Evolutionary conservation across 257 asterid species (phyloP).

Genomic region (Gentiana dahurica): DNA sequence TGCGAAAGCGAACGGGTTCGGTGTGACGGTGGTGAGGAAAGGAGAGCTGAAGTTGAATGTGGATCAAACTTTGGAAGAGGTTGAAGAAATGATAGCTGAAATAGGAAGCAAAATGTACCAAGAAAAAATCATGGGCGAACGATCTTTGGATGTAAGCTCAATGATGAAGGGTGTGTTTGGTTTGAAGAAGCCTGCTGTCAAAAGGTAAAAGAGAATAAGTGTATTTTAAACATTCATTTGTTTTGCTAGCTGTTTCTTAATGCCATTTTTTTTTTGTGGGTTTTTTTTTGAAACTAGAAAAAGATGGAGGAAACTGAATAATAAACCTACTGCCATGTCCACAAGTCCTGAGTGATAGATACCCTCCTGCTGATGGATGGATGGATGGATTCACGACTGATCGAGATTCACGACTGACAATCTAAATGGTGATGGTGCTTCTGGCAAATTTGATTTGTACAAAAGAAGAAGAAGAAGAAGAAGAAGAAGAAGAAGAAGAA

Average conservation of each 20-base stretch:
- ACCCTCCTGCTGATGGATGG: too few relatives aligned
- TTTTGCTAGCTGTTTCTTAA: not conserved
- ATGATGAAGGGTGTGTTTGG: slow-evolving; percentile 90
- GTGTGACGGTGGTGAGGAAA: slow-evolving; percentile 81
- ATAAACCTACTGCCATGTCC: slow-evolving; percentile 21
- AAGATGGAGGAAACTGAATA: slow-evolving; percentile 34
- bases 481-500: too few relatives aligned
- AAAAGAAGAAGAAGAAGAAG: too few relatives aligned
- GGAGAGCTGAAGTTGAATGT: slow-evolving; percentile 73
- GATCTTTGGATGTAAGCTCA: slow-evolving; percentile 49
- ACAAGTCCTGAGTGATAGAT: slow-evolving; percentile 14
- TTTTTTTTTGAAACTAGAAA: slow-evolving; percentile 26
- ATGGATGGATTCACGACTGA: too few relatives aligned
- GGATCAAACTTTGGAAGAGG: slow-evolving; percentile 84
- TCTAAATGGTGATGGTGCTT: too few relatives aligned
- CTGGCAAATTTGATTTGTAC: too few relatives aligned
- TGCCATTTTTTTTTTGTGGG: not conserved
- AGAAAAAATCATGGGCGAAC: slow-evolving; percentile 62
- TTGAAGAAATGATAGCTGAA: slow-evolving; percentile 68
- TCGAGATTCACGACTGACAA: too few relatives aligned
- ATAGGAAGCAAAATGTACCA: slow-evolving; percentile 85
- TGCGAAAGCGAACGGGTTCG: slow-evolving; percentile 78
- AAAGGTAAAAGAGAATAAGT: slow-evolving; percentile 35
- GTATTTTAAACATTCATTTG: not conserved
- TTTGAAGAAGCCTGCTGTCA: slow-evolving; percentile 34